These are phyloP conservation scores for Comarum palustre DNA, from an alignment of 306 rosid genomes.

Conservation along the genomic window DNA sequence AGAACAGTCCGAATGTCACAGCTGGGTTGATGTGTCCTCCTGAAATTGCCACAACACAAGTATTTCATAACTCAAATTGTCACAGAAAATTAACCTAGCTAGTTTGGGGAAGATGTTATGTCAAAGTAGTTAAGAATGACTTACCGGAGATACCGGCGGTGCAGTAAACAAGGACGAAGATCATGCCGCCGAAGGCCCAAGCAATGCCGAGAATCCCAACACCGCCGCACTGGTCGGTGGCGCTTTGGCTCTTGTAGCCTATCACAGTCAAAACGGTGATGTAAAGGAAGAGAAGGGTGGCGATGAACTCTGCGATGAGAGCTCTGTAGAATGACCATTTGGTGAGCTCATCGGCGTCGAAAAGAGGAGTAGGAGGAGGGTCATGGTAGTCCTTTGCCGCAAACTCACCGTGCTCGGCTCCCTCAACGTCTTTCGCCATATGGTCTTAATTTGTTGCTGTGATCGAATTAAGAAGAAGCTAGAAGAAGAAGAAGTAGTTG, in stretches of 20 bases:
- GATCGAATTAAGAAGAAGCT: neutral
- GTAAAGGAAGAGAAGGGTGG: constrained; percentile 87
- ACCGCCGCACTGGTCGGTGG: constrained; percentile 47
- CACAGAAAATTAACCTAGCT: too few species aligned
- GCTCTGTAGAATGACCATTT: constrained; percentile 90
- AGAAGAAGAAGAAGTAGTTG: neutral
- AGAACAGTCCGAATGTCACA: constrained; percentile 75
- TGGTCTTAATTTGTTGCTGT: constrained; percentile 1
- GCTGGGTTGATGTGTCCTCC: constrained; percentile 97
- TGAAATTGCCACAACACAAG: constrained; percentile 10
- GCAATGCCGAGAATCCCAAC: constrained; percentile 90
- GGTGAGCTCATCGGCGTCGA: constrained; percentile 56
- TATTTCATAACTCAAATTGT: too few species aligned
- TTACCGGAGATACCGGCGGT: constrained; percentile 94
- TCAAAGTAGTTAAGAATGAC: too few species aligned
- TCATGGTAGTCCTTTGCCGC: constrained; percentile 73
- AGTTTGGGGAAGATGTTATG: too few species aligned
- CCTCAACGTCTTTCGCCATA: constrained; percentile 85
- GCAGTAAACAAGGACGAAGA: constrained; percentile 96
- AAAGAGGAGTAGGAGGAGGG: constrained; percentile 76
- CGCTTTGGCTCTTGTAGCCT: constrained; percentile 57
- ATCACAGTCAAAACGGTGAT: constrained; percentile 80
- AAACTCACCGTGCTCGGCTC: constrained; percentile 49
- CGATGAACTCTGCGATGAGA: constrained; percentile 78
- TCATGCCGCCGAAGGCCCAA: constrained; percentile 99